Conservation (phyloP, 225 moss, liverwort and hornwort genomes). For the Physcomitrellopsis africana region DNA sequence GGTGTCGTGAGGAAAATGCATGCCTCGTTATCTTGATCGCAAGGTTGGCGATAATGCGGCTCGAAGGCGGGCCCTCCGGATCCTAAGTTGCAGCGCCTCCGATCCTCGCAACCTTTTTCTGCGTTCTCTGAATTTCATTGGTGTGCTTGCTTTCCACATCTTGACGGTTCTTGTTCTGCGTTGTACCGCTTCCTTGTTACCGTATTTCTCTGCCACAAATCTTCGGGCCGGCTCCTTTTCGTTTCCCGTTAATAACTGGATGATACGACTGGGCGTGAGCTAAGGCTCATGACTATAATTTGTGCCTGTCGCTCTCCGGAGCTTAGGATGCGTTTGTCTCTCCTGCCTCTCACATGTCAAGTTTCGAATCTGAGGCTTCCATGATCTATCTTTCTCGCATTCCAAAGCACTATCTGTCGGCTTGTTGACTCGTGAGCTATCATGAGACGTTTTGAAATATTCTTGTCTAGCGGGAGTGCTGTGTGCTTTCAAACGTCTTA, state of each 20-base stretch:
- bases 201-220: slow-evolving; percentile 17
- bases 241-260: slow-evolving; percentile 18
- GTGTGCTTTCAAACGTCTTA: not conserved
- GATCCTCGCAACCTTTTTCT: slow-evolving; percentile 18
- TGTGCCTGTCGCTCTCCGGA: slow-evolving; percentile 20
- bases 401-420: not conserved
- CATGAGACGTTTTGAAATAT: not conserved
- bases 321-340: not conserved
- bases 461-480: not conserved
- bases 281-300: not conserved
- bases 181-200: not conserved
- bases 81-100: slow-evolving; percentile 5
- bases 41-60: slow-evolving; percentile 17
- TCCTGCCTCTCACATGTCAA: not conserved
- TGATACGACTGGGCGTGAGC: slow-evolving; percentile 24
- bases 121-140: slow-evolving; percentile 4
- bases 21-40: slow-evolving; percentile 18
- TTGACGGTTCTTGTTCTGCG: not conserved
- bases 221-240: slow-evolving; percentile 23
- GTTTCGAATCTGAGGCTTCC: slow-evolving; percentile 8
- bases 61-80: slow-evolving; percentile 15
- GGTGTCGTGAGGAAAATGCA: slow-evolving; percentile 2
- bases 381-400: slow-evolving; percentile 22
- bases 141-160: slow-evolving; percentile 21
- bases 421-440: slow-evolving; percentile 1